Evolutionary conservation across 2,329 filamentous ascomycete species (phyloP).

Genomic region (Alternaria dauci): DNA sequence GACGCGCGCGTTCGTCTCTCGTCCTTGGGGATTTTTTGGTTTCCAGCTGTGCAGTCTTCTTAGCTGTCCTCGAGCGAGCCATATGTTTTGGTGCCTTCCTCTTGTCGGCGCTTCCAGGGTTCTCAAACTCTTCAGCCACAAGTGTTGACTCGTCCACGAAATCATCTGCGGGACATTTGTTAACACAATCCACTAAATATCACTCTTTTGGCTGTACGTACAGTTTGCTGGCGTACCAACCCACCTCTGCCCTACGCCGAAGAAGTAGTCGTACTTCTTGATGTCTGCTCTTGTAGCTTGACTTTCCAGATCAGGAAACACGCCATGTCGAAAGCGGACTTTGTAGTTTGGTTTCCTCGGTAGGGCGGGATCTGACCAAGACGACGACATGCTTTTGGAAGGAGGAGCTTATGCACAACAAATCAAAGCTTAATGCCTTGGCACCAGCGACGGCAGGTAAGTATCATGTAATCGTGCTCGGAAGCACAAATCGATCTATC

Average conservation of each 20-base stretch:
- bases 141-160: constrained; percentile 30
- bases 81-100: constrained; percentile 10
- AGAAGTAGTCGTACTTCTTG: constrained; percentile 39
- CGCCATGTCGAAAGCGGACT: constrained; percentile 32
- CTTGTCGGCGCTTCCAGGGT: neutral
- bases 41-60: constrained; percentile 4
- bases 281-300: constrained; percentile 30
- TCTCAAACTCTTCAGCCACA: constrained; percentile 21
- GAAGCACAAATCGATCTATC: neutral
- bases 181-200: neutral
- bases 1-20: neutral
- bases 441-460: neutral
- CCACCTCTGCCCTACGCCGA: constrained; percentile 26
- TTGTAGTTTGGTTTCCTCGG: constrained; percentile 27
- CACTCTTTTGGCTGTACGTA: constrained; percentile 11
- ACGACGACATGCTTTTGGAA: neutral
- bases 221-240: constrained; percentile 23
- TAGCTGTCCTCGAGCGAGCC: constrained; percentile 1
- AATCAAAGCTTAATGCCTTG: neutral
- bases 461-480: neutral
- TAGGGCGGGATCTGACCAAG: constrained; percentile 2
- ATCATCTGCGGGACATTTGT: constrained; percentile 17
- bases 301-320: constrained; percentile 25
- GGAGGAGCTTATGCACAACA: neutral
- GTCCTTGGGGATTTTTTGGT: neutral